phyloP scores from a whole-genome alignment of 106 monocot species.

The Dioscorea dumetorum region DNA sequence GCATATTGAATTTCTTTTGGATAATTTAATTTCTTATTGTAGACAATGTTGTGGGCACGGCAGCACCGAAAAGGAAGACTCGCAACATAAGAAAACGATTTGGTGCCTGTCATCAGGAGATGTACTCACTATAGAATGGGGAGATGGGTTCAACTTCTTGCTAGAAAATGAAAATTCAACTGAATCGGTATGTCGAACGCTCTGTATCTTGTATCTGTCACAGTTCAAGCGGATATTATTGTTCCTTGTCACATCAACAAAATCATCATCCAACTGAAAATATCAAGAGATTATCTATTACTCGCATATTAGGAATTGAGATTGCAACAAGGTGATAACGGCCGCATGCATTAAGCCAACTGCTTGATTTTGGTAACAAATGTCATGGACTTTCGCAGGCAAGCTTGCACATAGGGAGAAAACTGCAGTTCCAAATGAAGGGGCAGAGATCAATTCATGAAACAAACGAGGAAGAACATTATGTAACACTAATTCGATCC shows the following conservation, averaged over 20 bases:
- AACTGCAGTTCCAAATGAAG: constrained; percentile 54
- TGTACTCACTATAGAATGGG: constrained; percentile 55
- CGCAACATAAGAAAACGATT: constrained; percentile 22
- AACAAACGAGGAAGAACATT: constrained; percentile 51
- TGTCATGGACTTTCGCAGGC: constrained; percentile 18
- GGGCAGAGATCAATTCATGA: constrained; percentile 6
- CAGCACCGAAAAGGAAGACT: constrained; percentile 48
- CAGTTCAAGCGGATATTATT: no score
- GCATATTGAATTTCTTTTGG: background rate
- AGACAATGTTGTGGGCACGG: constrained; percentile 81
- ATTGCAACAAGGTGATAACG: background rate
- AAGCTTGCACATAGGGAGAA: constrained; percentile 53
- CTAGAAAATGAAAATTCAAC: constrained; percentile 43
- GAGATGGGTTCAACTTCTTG: constrained; percentile 30
- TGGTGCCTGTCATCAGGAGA: constrained; percentile 88
- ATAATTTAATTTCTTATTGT: background rate
- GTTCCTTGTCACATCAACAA: no score
- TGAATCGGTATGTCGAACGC: constrained; percentile 35
- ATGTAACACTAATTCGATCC: constrained; percentile 55
- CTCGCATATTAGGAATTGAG: no score
- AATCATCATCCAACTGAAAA: no score
- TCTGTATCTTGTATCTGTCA: background rate
- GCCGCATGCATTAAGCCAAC: background rate
- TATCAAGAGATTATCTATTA: no score
- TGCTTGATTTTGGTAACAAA: background rate